phyloP scores from a whole-genome alignment of 176 grass and related monocot species.

The Phoenix dactylifera region DNA sequence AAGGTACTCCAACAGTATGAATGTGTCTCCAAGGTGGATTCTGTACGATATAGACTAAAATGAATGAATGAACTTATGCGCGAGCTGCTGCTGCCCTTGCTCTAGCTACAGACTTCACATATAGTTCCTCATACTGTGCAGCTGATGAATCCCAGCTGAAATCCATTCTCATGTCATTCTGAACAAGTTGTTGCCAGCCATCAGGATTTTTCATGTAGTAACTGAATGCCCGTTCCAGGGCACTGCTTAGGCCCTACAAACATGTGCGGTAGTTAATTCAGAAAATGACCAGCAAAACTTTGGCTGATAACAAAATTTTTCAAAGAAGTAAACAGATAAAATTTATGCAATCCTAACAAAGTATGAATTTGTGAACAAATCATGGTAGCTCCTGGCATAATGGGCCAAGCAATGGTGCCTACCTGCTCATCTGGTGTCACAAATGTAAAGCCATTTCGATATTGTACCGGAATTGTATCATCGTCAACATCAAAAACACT shows the following conservation, averaged over 20 bases:
- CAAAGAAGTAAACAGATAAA: no score
- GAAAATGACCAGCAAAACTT: neutral
- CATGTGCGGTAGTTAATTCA: neutral
- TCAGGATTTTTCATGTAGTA: slow-evolving; percentile 65
- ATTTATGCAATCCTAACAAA: no score
- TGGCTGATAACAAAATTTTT: no score
- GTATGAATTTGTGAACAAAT: neutral
- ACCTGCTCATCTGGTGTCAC: slow-evolving; percentile 76
- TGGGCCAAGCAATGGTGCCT: slow-evolving; percentile 1
- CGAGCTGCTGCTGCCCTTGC: slow-evolving; percentile 37
- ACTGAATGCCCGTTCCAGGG: slow-evolving; percentile 66
- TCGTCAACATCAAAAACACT: slow-evolving; percentile 89
- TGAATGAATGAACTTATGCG: slow-evolving; percentile 9
- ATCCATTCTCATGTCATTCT: slow-evolving; percentile 75
- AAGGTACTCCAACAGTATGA: neutral
- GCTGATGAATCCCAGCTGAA: slow-evolving; percentile 85
- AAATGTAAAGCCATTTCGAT: slow-evolving; percentile 88
- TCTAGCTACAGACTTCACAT: slow-evolving; percentile 49
- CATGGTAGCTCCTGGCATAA: slow-evolving; percentile 4
- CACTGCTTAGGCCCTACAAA: slow-evolving; percentile 50
- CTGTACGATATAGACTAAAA: neutral
- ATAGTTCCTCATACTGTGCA: slow-evolving; percentile 76
- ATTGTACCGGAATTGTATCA: slow-evolving; percentile 42
- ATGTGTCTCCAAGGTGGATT: neutral
- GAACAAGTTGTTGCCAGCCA: slow-evolving; percentile 61